Conservation (phyloP, 2,329 filamentous ascomycete genomes). For the Aspergillus pseudotamarii region DNA sequence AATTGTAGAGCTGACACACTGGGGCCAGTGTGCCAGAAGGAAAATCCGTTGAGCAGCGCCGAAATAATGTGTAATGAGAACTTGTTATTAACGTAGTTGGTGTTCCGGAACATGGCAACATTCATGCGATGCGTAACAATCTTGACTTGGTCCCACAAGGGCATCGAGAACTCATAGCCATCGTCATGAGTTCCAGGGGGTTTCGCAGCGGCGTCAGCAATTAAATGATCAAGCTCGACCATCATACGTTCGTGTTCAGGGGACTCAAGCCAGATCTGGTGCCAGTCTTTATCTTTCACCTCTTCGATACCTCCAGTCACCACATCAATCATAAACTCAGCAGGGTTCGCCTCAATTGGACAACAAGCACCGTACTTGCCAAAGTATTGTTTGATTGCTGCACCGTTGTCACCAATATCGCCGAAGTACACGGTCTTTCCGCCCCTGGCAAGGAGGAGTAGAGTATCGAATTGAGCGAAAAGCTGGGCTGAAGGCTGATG, state of each 20-base stretch:
- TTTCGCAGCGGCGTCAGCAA: constrained; percentile 48
- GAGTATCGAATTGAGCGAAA: constrained; percentile 71
- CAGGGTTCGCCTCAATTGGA: constrained; percentile 62
- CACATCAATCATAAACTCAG: constrained; percentile 59
- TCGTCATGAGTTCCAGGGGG: constrained; percentile 47
- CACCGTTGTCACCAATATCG: constrained; percentile 65
- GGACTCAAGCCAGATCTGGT: constrained; percentile 70
- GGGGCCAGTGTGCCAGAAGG: constrained; percentile 70
- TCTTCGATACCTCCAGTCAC: constrained; percentile 53
- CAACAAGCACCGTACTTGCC: constrained; percentile 64
- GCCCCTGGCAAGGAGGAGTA: constrained; percentile 66
- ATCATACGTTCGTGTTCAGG: constrained; percentile 60
- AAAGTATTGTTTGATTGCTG: constrained; percentile 68
- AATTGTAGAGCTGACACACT: constrained; percentile 69
- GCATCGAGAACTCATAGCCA: constrained; percentile 66
- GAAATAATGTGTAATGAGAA: constrained; percentile 57
- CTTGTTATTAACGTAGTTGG: constrained; percentile 68
- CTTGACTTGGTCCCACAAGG: constrained; percentile 63
- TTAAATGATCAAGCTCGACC: constrained; percentile 66
- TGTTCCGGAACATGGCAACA: constrained; percentile 66
- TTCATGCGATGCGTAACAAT: constrained; percentile 70
- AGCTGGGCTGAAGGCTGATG: constrained; percentile 69
- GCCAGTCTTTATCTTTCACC: constrained; percentile 62
- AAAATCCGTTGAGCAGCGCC: constrained; percentile 52
- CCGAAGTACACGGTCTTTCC: constrained; percentile 74